Percentiles rank a stretch among this genome's conserved stretches.
phyloP scores from a whole-genome alignment of 768 basidiomycete species.

The Rhizopogon rudus region DNA sequence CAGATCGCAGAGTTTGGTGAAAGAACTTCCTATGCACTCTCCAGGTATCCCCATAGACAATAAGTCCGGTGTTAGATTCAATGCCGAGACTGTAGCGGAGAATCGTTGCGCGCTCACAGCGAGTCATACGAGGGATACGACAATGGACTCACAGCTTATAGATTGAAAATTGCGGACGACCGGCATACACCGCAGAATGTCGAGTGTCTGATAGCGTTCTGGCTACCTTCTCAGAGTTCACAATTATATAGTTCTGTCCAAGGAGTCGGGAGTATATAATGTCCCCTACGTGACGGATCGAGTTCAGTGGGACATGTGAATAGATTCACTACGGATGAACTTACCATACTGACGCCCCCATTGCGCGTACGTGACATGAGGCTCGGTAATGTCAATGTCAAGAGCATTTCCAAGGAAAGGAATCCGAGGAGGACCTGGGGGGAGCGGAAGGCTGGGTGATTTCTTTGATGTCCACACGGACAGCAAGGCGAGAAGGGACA shows the following conservation, averaged over 20 bases:
- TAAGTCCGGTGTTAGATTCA: slow-evolving; percentile 6
- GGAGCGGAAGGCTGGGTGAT: slow-evolving; percentile 13
- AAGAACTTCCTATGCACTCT: slow-evolving; percentile 12
- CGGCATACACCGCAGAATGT: slow-evolving; percentile 38
- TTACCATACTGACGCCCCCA: too few relatives aligned
- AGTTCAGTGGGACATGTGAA: too few relatives aligned
- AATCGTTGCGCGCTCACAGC: neutral
- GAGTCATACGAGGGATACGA: neutral
- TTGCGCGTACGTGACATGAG: too few relatives aligned
- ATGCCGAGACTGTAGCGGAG: slow-evolving; percentile 1
- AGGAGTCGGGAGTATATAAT: too few relatives aligned
- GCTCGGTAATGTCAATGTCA: slow-evolving; percentile 27
- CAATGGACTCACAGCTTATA: neutral
- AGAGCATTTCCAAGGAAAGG: slow-evolving; percentile 37
- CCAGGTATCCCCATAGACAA: slow-evolving; percentile 14
- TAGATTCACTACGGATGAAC: too few relatives aligned
- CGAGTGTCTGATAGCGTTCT: slow-evolving; percentile 37
- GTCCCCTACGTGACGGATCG: too few relatives aligned
- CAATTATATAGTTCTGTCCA: slow-evolving; percentile 30
- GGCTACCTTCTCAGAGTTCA: slow-evolving; percentile 37
- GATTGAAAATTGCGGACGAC: slow-evolving; percentile 8
- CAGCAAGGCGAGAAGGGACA: neutral
- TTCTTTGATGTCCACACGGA: neutral
- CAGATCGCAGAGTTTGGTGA: slow-evolving; percentile 6
- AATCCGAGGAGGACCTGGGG: slow-evolving; percentile 31